These are phyloP conservation scores for Clarkia xantiana DNA, from an alignment of 345 rosid genomes.

Conservation along the genomic window DNA sequence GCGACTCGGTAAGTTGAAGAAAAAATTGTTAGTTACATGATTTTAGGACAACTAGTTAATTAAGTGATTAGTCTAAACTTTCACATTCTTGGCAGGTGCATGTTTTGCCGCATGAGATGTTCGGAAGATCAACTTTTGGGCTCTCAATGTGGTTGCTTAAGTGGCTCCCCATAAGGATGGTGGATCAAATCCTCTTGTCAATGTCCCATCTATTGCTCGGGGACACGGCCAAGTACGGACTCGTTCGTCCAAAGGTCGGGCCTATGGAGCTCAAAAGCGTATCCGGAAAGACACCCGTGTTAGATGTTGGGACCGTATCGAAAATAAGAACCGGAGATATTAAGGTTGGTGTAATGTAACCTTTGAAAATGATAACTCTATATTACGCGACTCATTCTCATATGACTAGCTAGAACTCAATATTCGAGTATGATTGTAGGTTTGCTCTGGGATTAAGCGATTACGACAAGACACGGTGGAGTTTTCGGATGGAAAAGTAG, in stretches of 20 bases:
- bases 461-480: constrained; percentile 51
- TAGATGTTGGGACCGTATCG: constrained; percentile 71
- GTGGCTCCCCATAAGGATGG: constrained; percentile 60
- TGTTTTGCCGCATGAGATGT: constrained; percentile 77
- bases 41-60: not conserved
- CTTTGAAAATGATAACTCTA: not conserved
- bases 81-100: constrained; percentile 41
- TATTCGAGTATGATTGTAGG: constrained; percentile 18
- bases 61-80: not conserved
- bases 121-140: constrained; percentile 74
- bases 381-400: not conserved
- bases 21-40: not conserved
- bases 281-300: constrained; percentile 87
- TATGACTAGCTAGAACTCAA: too few species aligned
- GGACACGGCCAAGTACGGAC: constrained; percentile 57
- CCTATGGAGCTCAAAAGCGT: constrained; percentile 77
- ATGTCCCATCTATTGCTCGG: constrained; percentile 40
- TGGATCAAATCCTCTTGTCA: constrained; percentile 45
- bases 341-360: constrained; percentile 22
- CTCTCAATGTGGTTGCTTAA: constrained; percentile 65
- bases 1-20: constrained; percentile 33
- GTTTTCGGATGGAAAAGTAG: constrained; percentile 71
- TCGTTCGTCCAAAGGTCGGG: constrained; percentile 75
- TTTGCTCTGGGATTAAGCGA: constrained; percentile 56
- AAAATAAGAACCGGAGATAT: constrained; percentile 57